These are phyloP conservation scores for Biancaea sappan DNA, from an alignment of 306 rosid species.

Conservation along the genomic window DNA sequence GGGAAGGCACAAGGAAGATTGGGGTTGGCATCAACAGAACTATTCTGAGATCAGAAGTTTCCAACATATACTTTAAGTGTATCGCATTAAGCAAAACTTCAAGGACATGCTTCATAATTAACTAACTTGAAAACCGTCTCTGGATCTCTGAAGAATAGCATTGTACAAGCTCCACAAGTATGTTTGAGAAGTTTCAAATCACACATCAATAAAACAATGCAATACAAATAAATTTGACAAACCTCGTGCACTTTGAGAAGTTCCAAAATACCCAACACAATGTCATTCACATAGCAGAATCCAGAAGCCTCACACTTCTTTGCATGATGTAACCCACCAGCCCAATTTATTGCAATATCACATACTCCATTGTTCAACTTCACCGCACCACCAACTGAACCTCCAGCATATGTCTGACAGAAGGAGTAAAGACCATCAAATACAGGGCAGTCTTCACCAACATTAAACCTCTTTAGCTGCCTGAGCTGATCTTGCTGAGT, in stretches of 20 bases:
- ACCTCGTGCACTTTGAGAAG: conserved; percentile 57
- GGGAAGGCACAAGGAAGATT: not conserved
- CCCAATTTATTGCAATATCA: conserved; percentile 57
- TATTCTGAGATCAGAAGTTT: conserved; percentile 5
- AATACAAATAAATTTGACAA: conserved; percentile 10
- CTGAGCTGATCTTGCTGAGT: conserved; percentile 54
- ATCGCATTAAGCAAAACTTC: conserved; percentile 6
- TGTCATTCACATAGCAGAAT: conserved; percentile 54
- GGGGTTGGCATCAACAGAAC: not conserved
- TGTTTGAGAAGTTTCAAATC: not conserved
- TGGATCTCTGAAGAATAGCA: conserved; percentile 15
- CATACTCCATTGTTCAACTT: conserved; percentile 44
- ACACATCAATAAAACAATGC: conserved; percentile 3
- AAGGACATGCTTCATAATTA: conserved; percentile 15
- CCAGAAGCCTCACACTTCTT: conserved; percentile 61
- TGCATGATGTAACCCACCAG: conserved; percentile 59
- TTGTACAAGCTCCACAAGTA: not conserved
- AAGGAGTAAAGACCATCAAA: conserved; percentile 58
- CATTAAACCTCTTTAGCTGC: conserved; percentile 53
- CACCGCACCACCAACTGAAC: conserved; percentile 56
- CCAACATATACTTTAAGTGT: conserved; percentile 8
- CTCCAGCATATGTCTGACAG: conserved; percentile 58
- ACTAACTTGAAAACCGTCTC: conserved; percentile 7
- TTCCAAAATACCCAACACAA: conserved; percentile 54
- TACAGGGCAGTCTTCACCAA: conserved; percentile 55